These are phyloP conservation scores for Pyrenula massariospora DNA, from an alignment of 495 filamentous ascomycete species.

Conservation along the genomic window DNA sequence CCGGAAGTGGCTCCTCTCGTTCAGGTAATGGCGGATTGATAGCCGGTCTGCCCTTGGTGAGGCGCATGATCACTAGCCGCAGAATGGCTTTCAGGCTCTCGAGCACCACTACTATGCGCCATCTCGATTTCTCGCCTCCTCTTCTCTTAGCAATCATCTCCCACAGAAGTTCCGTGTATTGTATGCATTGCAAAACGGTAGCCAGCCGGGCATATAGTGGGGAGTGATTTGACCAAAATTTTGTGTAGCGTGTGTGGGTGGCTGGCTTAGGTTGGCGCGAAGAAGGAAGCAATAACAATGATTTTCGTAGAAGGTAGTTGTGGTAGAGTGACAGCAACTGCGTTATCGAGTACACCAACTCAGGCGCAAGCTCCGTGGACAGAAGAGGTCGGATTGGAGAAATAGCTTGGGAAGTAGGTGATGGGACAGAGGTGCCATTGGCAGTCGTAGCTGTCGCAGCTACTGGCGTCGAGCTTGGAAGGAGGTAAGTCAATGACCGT, in stretches of 20 bases:
- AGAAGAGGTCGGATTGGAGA: slow-evolving; percentile 51
- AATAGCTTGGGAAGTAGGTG: slow-evolving; percentile 48
- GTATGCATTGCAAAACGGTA: slow-evolving; percentile 71
- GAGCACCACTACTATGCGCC: slow-evolving; percentile 80
- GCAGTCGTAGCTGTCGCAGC: background rate
- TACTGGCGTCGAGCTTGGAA: slow-evolving; percentile 51
- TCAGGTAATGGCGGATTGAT: slow-evolving; percentile 79
- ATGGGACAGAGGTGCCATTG: background rate
- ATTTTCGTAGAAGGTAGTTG: slow-evolving; percentile 75
- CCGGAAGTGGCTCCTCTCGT: slow-evolving; percentile 56
- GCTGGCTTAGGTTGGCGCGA: slow-evolving; percentile 41
- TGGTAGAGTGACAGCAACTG: slow-evolving; percentile 91
- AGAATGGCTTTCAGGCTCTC: slow-evolving; percentile 83
- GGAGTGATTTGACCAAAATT: slow-evolving; percentile 71
- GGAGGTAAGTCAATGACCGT: slow-evolving; percentile 86
- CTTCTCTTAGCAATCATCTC: slow-evolving; percentile 79
- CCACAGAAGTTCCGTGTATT: slow-evolving; percentile 83
- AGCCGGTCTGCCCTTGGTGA: slow-evolving; percentile 77
- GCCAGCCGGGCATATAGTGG: slow-evolving; percentile 67
- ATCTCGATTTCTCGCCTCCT: slow-evolving; percentile 66
- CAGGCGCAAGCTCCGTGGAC: slow-evolving; percentile 71
- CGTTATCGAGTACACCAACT: slow-evolving; percentile 77
- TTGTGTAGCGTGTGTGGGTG: slow-evolving; percentile 80
- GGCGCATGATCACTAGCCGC: slow-evolving; percentile 65
- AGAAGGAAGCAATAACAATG: slow-evolving; percentile 32